phyloP scores from a whole-genome alignment of 1,284 basidiomycete species.

The Melampsora occidentalis region DNA sequence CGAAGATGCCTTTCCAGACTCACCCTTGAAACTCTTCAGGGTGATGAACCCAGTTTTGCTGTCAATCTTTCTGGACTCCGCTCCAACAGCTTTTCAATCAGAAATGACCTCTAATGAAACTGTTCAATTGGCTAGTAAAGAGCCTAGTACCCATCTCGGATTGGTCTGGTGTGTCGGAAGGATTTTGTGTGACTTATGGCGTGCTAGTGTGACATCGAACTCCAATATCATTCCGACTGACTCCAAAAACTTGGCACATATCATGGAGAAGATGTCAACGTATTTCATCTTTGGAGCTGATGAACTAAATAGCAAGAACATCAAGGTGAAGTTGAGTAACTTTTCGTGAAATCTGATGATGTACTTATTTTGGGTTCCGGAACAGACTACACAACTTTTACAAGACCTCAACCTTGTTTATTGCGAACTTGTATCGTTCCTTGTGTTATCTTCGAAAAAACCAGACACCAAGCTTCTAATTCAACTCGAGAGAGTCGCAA shows the following conservation, averaged over 20 bases:
- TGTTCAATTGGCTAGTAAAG: slow-evolving; percentile 26
- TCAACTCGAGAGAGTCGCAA: slow-evolving; percentile 62
- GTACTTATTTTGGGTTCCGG: slow-evolving; percentile 25
- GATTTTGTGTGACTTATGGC: slow-evolving; percentile 68
- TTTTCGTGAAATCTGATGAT: neutral
- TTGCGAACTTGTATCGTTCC: slow-evolving; percentile 69
- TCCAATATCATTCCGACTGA: slow-evolving; percentile 7
- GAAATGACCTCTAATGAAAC: slow-evolving; percentile 45
- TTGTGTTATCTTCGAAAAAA: slow-evolving; percentile 48
- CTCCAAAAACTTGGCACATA: slow-evolving; percentile 56
- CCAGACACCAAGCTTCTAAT: slow-evolving; percentile 49
- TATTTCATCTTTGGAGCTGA: slow-evolving; percentile 74
- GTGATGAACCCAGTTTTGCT: slow-evolving; percentile 72
- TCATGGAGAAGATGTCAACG: slow-evolving; percentile 69
- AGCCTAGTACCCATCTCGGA: slow-evolving; percentile 10
- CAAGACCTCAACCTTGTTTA: slow-evolving; percentile 71
- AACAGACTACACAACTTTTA: slow-evolving; percentile 63
- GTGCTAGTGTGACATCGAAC: slow-evolving; percentile 56
- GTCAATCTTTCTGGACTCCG: slow-evolving; percentile 77
- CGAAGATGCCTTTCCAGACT: neutral
- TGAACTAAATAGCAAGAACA: slow-evolving; percentile 57
- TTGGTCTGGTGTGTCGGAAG: slow-evolving; percentile 64
- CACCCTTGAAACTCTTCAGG: slow-evolving; percentile 50
- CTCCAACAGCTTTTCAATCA: slow-evolving; percentile 73
- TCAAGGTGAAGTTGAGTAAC: slow-evolving; percentile 58